phyloP scores from a whole-genome alignment of 2,329 filamentous ascomycete genomes.

The Pseudogymnoascus sp. region DNA sequence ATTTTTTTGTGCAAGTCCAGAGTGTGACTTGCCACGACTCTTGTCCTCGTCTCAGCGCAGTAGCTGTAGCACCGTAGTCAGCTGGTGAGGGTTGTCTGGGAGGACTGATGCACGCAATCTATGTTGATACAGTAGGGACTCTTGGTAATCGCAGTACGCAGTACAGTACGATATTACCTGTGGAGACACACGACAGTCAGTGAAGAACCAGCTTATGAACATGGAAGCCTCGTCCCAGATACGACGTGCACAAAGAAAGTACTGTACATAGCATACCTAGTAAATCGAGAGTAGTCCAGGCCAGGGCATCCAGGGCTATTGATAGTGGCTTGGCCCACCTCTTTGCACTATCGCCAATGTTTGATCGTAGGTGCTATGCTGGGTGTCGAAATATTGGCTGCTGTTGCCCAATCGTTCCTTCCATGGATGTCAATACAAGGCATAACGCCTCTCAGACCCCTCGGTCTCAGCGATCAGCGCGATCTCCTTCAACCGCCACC shows the following conservation, averaged over 20 bases:
- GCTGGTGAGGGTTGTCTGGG: not conserved
- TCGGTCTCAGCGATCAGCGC: not conserved
- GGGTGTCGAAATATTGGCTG: not conserved
- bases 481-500: not conserved
- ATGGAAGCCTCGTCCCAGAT: not conserved
- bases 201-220: not conserved
- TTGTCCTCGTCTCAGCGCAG: not conserved
- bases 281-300: not conserved
- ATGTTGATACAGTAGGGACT: not conserved
- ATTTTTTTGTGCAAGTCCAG: not conserved
- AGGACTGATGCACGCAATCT: not conserved
- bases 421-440: not conserved
- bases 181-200: not conserved
- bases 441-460: not conserved
- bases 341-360: not conserved
- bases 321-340: not conserved
- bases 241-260: not conserved
- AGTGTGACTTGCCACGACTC: not conserved
- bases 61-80: not conserved
- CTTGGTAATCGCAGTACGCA: not conserved
- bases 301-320: not conserved
- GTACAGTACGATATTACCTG: not conserved
- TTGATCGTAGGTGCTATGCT: not conserved
- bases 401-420: not conserved
- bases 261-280: not conserved